Conservation (phyloP, 2,329 filamentous ascomycete species). For the Salinomyces thailandicus region DNA sequence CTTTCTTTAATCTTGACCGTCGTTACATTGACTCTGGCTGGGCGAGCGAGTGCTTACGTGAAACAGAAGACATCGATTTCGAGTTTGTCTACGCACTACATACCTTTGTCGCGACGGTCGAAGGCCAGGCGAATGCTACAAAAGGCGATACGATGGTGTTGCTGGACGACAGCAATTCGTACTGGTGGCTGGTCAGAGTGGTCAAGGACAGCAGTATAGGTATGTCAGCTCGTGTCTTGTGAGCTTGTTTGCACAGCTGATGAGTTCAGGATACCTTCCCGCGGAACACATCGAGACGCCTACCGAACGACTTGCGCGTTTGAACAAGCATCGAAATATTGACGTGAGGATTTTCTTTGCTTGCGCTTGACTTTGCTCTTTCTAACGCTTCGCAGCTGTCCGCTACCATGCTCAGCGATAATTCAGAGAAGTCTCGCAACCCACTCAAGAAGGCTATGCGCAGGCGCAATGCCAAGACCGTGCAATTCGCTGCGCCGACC, state of each 20-base stretch:
- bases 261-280: conserved; percentile 70
- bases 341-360: conserved; percentile 53
- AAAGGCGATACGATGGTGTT: conserved; percentile 99
- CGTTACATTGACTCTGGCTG: conserved; percentile 62
- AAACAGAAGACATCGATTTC: conserved; percentile 97
- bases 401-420: conserved; percentile 61
- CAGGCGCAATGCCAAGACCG: conserved; percentile 71
- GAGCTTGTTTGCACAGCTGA: not conserved
- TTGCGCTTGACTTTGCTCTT: conserved; percentile 4
- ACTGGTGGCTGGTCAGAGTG: conserved; percentile 97
- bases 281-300: conserved; percentile 98
- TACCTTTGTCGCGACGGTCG: conserved; percentile 94
- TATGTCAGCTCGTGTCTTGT: conserved; percentile 25
- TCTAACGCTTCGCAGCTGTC: conserved; percentile 44
- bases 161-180: conserved; percentile 96
- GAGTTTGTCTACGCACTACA: conserved; percentile 98
- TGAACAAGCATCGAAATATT: conserved; percentile 97
- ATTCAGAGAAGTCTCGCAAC: conserved; percentile 69
- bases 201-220: conserved; percentile 96
- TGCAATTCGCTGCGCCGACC: conserved; percentile 73
- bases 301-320: conserved; percentile 78
- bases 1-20: conserved; percentile 46
- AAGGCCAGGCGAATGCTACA: conserved; percentile 94
- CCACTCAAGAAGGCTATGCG: conserved; percentile 76
- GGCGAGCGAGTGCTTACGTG: conserved; percentile 76